Evolutionary conservation across 495 filamentous ascomycete species (phyloP), one percentile per base, ranked within the genome.

Genomic region (Podospora pseudoanserina): DNA sequence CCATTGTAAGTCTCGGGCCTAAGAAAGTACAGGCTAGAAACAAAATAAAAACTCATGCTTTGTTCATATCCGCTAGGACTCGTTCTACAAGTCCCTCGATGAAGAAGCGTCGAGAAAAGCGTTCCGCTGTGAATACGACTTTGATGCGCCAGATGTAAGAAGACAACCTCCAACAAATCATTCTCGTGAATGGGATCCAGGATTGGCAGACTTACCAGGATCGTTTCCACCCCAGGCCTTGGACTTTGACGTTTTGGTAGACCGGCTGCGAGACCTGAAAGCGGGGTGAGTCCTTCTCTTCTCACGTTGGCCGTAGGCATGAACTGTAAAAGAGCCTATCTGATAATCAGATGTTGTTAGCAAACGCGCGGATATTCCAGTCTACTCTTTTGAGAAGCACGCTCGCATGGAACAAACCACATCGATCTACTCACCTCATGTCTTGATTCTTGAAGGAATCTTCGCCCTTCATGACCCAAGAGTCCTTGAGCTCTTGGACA

Each of bases 351-450:
- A 15, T 13, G 1, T 28, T 60, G 68, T 49, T 67, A 97, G 95
- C 65, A 93, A 94, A 78, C 94, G 92, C 75, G 90, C 92, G 65
- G 91, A 99, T 71, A 91, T 99, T 69, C 95, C 95, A 3, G 81
- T 96, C 2, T 99, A 99, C 76, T 99, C 95, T 0, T 99, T 99
- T 80, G 89, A 91, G 72, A 89, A 96, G 69, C 95, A 99, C 81
- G 89, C 91, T 59, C 88, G 95, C 54, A 79, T 92, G 64, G 80
- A 87, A 44, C 84, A 90, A 66, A 96, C 94, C 0, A 94, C 89
- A 2, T 88, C 89, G 5, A 91, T 99, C 61, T 99, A 99, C 72
- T 98, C 96, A 39, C 94, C 94, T 15, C 95, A 96, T 80, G 95
- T 99, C 49, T 80, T 99, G 26, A 94, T 99, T 60, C 81, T 99